Percentiles rank a stretch among this genome's conserved stretches.
Conservation (phyloP, 2,329 filamentous ascomycete species). For the Calonectria leucothoes region DNA sequence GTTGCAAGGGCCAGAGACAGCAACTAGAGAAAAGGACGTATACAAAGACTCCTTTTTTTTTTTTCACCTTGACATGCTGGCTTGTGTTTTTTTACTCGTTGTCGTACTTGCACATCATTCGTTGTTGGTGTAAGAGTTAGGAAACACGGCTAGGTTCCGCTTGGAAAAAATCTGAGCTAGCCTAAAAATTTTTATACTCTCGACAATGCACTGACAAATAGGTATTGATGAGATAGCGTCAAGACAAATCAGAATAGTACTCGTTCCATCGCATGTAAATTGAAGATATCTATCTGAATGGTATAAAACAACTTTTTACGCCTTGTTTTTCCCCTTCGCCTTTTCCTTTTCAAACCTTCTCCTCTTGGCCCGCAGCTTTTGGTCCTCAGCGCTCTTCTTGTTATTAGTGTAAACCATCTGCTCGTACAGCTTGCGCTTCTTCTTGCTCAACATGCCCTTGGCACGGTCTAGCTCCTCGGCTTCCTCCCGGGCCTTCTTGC, state of each 20-base stretch:
- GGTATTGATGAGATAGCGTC: neutral
- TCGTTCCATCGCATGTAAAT: slow-evolving; percentile 38
- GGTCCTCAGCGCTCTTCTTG: slow-evolving; percentile 90
- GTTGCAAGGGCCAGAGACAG: no score
- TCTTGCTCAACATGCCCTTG: slow-evolving; percentile 98
- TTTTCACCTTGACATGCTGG: neutral
- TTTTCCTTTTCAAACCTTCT: slow-evolving; percentile 84
- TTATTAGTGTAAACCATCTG: slow-evolving; percentile 98
- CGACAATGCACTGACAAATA: neutral
- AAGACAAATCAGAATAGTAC: slow-evolving; percentile 12
- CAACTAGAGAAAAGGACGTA: neutral
- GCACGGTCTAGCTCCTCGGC: slow-evolving; percentile 90
- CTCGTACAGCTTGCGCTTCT: slow-evolving; percentile 97
- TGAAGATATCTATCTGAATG: slow-evolving; percentile 42
- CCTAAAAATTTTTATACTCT: neutral
- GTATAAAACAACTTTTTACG: slow-evolving; percentile 47
- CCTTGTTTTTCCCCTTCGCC: slow-evolving; percentile 53
- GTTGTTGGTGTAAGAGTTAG: neutral
- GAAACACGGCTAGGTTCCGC: neutral
- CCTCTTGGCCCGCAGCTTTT: slow-evolving; percentile 88
- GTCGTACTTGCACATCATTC: neutral
- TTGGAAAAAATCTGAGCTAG: neutral
- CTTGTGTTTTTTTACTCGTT: neutral
- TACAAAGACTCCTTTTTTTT: neutral
- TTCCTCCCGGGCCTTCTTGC: slow-evolving; percentile 78